phyloP scores from a whole-genome alignment of 345 rosid species.

The Noccaea caerulescens region DNA sequence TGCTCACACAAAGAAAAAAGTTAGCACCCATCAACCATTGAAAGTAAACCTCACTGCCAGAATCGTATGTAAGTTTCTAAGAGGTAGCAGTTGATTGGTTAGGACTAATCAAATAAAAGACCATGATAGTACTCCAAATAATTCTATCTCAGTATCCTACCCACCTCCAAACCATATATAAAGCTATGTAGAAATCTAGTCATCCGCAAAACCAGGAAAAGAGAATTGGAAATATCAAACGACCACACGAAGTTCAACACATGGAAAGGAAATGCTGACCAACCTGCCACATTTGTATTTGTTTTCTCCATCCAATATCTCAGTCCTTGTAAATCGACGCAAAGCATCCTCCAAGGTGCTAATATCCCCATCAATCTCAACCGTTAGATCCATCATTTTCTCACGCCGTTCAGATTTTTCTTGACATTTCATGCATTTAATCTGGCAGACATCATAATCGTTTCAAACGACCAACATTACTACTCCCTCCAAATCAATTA shows the following conservation, averaged over 20 bases:
- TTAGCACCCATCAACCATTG: slow-evolving; percentile 29
- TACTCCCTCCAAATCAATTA: slow-evolving; percentile 16
- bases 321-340: slow-evolving; percentile 74
- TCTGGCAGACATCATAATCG: slow-evolving; percentile 49
- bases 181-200: slow-evolving; percentile 5
- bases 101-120: slow-evolving; percentile 26
- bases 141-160: neutral
- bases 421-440: slow-evolving; percentile 86
- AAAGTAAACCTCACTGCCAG: slow-evolving; percentile 8
- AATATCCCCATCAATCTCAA: slow-evolving; percentile 92
- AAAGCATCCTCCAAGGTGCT: slow-evolving; percentile 92
- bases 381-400: slow-evolving; percentile 97
- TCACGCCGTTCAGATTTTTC: slow-evolving; percentile 83
- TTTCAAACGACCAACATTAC: slow-evolving; percentile 29
- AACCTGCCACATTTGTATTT: slow-evolving; percentile 93
- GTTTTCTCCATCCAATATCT: slow-evolving; percentile 95
- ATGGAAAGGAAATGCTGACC: slow-evolving; percentile 33
- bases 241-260: slow-evolving; percentile 9
- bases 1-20: slow-evolving; percentile 37
- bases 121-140: slow-evolving; percentile 1
- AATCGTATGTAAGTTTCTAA: neutral
- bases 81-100: slow-evolving; percentile 15
- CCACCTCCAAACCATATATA: neutral
- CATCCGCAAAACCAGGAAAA: slow-evolving; percentile 23
- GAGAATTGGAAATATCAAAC: neutral